Evolutionary conservation across 805 yeast genomes (phyloP), one percentile per base, ranked within the genome.

Genomic region (Candida rishiriensis): DNA sequence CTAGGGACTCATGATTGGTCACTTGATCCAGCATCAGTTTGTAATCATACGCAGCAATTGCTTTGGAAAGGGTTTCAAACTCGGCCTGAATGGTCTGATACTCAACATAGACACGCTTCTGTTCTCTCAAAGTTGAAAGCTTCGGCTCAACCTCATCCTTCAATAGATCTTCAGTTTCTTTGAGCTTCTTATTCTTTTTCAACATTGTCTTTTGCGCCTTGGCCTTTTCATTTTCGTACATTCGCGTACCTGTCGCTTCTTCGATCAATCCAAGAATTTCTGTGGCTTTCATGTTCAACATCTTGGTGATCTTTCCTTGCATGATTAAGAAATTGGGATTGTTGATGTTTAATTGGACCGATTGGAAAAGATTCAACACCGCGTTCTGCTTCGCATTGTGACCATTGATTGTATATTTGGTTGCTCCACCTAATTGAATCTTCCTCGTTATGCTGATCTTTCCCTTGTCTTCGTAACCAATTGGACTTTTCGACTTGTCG

Each of bases 261-360:
- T 93, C 99, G 43, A 93, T 88, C 53, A 93, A 73, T 4, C 96
- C 83, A 50, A 93, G 66, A 35, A 91, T 86, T 63, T 93, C 98
- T 1, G 79, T 70, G 1, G 99, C 95, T 56, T 87, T 88, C 98
- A 93, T 93, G 63, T 93, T 93, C 57, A 93, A 74, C 51, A 93
- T 97, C 63, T 93, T 91, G 30, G 99, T 95, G 67, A 95, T 93
- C 61, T 89, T 88, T 48, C 99, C 99, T 67, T 93, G 99, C 99
- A 95, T 93, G 58, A 93, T 93, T 55, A 93, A 74, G 66, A 93
- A 93, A 63, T 93, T 93, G 29, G 99, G 99, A 60, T 91, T 93
- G 64, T 93, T 93, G 63, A 93, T 91, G 60, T 93, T 93, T 50
- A 93, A 75, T 66, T 93, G 99, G 17, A 95, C 96, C 14, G 95